A percentile compares a stretch with the other conserved stretches of the same genome.
Conservation (phyloP, 495 filamentous ascomycete species). For the Astrothelium subdiscretum region DNA sequence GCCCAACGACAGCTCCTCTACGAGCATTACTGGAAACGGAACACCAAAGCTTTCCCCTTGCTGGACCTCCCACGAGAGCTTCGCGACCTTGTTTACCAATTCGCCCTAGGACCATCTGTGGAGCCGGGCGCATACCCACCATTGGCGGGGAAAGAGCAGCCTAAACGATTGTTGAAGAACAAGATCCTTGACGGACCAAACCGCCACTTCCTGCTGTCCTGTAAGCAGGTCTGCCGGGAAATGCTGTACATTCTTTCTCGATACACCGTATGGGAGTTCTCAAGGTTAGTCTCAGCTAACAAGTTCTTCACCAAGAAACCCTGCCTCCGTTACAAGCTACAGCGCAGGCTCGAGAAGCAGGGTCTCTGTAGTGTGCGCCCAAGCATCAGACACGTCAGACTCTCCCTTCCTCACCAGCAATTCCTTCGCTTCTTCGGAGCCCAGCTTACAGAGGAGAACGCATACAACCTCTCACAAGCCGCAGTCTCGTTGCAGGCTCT, state of each 20-base stretch:
- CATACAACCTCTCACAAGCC: neutral
- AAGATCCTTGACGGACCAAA: neutral
- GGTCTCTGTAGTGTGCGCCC: neutral
- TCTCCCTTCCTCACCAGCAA: conserved; percentile 8
- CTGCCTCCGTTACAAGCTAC: neutral
- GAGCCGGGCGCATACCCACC: neutral
- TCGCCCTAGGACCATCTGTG: conserved; percentile 3
- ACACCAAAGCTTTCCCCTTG: conserved; percentile 10
- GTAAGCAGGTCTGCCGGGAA: neutral
- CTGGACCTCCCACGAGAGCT: conserved; percentile 12
- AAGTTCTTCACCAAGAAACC: conserved; percentile 7
- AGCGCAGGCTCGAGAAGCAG: neutral
- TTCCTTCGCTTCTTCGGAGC: conserved; percentile 12
- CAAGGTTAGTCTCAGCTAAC: neutral
- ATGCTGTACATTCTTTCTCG: neutral
- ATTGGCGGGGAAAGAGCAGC: neutral
- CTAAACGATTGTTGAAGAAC: neutral
- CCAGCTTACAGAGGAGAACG: neutral
- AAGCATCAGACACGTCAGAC: conserved; percentile 8
- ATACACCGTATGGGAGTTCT: neutral
- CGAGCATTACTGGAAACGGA: conserved; percentile 7
- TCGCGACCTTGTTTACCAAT: conserved; percentile 12
- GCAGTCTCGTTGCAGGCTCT: conserved; percentile 4
- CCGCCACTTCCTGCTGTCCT: neutral
- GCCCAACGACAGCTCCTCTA: neutral